Evolutionary conservation across 83 land plant genomes (phyloP).

Genomic region (Picea engelmannii): DNA sequence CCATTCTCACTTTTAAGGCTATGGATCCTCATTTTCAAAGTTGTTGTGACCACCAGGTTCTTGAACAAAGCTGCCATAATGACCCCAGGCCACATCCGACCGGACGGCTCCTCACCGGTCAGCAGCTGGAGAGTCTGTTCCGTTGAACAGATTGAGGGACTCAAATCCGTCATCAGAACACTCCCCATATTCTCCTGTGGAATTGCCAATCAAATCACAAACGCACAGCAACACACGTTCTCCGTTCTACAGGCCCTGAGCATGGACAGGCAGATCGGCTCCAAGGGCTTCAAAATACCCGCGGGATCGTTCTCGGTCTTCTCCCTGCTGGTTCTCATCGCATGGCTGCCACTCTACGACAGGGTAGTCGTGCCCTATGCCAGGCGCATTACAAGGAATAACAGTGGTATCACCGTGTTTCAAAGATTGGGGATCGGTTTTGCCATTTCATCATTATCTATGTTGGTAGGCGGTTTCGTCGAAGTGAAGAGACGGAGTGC

Average conservation of each 20-base stretch:
- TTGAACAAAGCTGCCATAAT: constrained; percentile 74
- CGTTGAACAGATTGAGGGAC: constrained; percentile 76
- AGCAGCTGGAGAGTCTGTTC: constrained; percentile 69
- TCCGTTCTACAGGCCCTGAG: too few relatives aligned
- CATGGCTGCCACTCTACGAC: constrained; percentile 56
- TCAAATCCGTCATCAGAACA: constrained; percentile 62
- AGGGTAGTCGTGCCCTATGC: constrained; percentile 45
- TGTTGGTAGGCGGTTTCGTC: constrained; percentile 61
- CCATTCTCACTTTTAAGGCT: too few relatives aligned
- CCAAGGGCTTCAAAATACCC: too few relatives aligned
- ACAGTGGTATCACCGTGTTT: constrained; percentile 51
- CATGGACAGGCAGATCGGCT: too few relatives aligned
- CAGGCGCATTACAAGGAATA: constrained; percentile 41
- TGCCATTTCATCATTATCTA: constrained; percentile 42
- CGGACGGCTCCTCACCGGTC: constrained; percentile 9
- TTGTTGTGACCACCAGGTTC: constrained; percentile 35
- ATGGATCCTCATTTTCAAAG: too few relatives aligned
- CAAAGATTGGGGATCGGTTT: constrained; percentile 67
- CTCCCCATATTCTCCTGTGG: constrained; percentile 71
- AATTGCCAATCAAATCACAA: constrained; percentile 3
- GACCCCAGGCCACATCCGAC: neutral
- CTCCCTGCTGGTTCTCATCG: constrained; percentile 17
- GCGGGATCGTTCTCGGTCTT: too few relatives aligned
- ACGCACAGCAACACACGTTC: neutral
- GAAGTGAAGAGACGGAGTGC: constrained; percentile 42